These are phyloP conservation scores for Stagonosporopsis cucurbitacearum DNA, from an alignment of 2,329 filamentous ascomycete genomes.

Conservation along the genomic window DNA sequence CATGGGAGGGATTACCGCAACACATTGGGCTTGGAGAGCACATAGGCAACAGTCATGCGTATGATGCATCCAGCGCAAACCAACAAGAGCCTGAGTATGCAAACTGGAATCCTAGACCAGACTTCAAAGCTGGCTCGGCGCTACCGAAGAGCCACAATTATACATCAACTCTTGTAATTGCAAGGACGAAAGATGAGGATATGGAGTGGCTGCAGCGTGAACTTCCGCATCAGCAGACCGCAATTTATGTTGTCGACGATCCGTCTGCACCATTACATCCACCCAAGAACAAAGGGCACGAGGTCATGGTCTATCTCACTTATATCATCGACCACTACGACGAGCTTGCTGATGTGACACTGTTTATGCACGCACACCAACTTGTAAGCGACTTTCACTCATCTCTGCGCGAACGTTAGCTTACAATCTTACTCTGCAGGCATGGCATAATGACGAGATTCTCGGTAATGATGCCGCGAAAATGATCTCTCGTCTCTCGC, in stretches of 20 bases:
- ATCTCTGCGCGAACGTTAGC: neutral
- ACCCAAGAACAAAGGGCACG: constrained; percentile 66
- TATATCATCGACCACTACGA: constrained; percentile 70
- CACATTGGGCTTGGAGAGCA: constrained; percentile 51
- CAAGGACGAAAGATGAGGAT: constrained; percentile 60
- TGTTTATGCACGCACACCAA: constrained; percentile 69
- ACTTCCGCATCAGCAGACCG: constrained; percentile 56
- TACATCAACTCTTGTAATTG: constrained; percentile 62
- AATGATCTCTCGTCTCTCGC: constrained; percentile 55
- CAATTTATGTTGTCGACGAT: constrained; percentile 62
- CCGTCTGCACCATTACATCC: constrained; percentile 55
- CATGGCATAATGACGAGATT: constrained; percentile 65
- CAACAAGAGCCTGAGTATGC: constrained; percentile 40
- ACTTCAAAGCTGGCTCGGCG: constrained; percentile 40
- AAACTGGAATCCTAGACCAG: constrained; percentile 48
- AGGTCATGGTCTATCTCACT: constrained; percentile 67
- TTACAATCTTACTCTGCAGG: constrained; percentile 14
- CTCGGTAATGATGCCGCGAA: constrained; percentile 52
- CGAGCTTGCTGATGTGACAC: constrained; percentile 61
- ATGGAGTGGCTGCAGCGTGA: constrained; percentile 62
- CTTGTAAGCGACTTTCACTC: constrained; percentile 20
- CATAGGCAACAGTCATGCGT: constrained; percentile 25
- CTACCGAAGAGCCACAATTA: constrained; percentile 57
- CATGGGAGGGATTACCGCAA: constrained; percentile 51
- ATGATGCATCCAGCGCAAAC: constrained; percentile 14